phyloP scores from a whole-genome alignment of 106 monocot species.

The Dendrobium huoshanense region DNA sequence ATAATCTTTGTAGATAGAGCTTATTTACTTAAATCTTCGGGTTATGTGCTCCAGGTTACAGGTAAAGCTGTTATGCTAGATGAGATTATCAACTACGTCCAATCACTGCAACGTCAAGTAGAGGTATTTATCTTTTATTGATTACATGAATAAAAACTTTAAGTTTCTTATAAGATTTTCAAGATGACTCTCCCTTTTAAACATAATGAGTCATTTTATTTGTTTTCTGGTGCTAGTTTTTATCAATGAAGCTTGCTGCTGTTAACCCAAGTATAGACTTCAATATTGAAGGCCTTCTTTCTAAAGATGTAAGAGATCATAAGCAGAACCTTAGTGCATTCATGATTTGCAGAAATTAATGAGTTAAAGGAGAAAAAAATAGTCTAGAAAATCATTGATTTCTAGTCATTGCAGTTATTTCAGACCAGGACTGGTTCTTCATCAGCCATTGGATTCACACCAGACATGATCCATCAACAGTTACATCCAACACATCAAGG shows the following conservation, averaged over 20 bases:
- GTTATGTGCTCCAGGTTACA: slow-evolving; percentile 42
- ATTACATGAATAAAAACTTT: background rate
- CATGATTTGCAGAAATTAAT: background rate
- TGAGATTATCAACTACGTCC: slow-evolving; percentile 91
- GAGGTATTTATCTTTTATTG: slow-evolving; percentile 39
- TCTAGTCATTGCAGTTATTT: slow-evolving; percentile 15
- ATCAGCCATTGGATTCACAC: slow-evolving; percentile 36
- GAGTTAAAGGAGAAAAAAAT: background rate
- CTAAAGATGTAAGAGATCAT: slow-evolving; percentile 33
- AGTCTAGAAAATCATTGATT: background rate
- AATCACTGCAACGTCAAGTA: slow-evolving; percentile 73
- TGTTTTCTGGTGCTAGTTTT: slow-evolving; percentile 29
- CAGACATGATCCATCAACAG: slow-evolving; percentile 40
- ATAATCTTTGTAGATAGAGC: background rate
- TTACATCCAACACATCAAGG: slow-evolving; percentile 31
- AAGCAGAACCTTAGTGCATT: background rate
- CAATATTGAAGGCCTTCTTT: slow-evolving; percentile 41
- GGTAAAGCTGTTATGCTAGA: slow-evolving; percentile 95
- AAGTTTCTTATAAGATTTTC: background rate
- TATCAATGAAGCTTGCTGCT: slow-evolving; percentile 65
- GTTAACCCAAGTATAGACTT: slow-evolving; percentile 43
- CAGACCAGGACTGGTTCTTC: slow-evolving; percentile 30
- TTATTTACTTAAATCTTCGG: background rate
- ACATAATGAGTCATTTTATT: background rate
- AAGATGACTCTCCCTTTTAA: background rate